Evolutionary conservation across 148 eudicot species (phyloP).

Genomic region (Drosera capensis): DNA sequence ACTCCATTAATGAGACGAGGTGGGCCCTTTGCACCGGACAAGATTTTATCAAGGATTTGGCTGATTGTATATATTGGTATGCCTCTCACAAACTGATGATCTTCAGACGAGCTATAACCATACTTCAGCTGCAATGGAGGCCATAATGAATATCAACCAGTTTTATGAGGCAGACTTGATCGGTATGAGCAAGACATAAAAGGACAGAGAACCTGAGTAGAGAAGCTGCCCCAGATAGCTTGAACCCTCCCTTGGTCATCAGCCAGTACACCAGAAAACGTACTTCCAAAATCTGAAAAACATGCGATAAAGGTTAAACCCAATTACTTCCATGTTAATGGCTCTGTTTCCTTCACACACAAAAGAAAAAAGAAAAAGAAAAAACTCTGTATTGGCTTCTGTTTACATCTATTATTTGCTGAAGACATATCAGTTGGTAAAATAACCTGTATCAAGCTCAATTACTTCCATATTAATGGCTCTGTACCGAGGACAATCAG

Average conservation of each 20-base stretch:
- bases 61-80: constrained; percentile 74
- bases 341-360: no score
- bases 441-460: constrained; percentile 90
- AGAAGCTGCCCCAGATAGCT: constrained; percentile 98
- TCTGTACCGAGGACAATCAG: constrained; percentile 90
- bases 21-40: constrained; percentile 62
- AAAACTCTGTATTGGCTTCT: no score
- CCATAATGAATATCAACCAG: constrained; percentile 13
- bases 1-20: constrained; percentile 74
- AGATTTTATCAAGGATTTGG: constrained; percentile 67
- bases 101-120: constrained; percentile 62
- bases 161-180: constrained; percentile 3
- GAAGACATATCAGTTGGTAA: not conserved
- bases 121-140: constrained; percentile 56
- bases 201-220: constrained; percentile 55
- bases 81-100: constrained; percentile 93
- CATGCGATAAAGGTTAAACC: not conserved
- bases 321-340: no score
- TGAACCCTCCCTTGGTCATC: constrained; percentile 84
- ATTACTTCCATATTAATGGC: constrained; percentile 96
- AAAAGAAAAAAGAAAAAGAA: not conserved
- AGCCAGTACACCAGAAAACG: constrained; percentile 82
- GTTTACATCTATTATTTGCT: no score
- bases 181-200: not conserved
- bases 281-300: constrained; percentile 76